Conservation (phyloP, 169 alveolate genomes). For the Plasmodium yoelii region DNA sequence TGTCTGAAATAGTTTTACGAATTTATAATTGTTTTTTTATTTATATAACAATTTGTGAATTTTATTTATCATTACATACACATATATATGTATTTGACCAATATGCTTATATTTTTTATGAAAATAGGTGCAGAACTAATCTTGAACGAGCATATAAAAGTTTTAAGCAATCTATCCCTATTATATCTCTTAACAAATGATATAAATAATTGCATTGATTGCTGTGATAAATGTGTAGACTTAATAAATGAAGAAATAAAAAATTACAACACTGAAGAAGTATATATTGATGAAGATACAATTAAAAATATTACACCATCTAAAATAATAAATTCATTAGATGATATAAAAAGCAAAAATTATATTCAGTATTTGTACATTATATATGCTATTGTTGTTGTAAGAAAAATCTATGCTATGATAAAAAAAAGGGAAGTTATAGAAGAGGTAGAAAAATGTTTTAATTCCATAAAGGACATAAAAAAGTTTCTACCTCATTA, state of each 20-base stretch:
- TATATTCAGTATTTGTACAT: slow-evolving; percentile 50
- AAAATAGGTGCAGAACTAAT: slow-evolving; percentile 25
- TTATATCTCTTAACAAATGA: slow-evolving; percentile 38
- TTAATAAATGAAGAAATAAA: slow-evolving; percentile 56
- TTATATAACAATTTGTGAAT: no score
- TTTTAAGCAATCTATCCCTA: slow-evolving; percentile 29
- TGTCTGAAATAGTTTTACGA: no score
- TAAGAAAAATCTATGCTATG: slow-evolving; percentile 44
- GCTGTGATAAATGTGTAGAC: slow-evolving; percentile 49
- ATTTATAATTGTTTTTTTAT: no score
- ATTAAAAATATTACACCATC: neutral
- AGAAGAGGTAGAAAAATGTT: slow-evolving; percentile 17
- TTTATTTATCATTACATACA: no score
- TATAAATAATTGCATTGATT: slow-evolving; percentile 21
- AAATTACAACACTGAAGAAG: slow-evolving; percentile 25
- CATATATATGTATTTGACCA: no score
- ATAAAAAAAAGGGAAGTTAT: slow-evolving; percentile 12
- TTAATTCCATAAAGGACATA: slow-evolving; percentile 16
- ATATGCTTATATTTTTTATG: no score
- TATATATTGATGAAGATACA: neutral
- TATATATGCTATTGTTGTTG: slow-evolving; percentile 46
- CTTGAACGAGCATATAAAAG: slow-evolving; percentile 54
- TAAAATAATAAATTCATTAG: slow-evolving; percentile 33
- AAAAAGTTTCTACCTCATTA: slow-evolving; percentile 19
- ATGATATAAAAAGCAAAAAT: slow-evolving; percentile 46